Conservation (phyloP, 2,329 filamentous ascomycete genomes). For the Sporothrix brasiliensis region DNA sequence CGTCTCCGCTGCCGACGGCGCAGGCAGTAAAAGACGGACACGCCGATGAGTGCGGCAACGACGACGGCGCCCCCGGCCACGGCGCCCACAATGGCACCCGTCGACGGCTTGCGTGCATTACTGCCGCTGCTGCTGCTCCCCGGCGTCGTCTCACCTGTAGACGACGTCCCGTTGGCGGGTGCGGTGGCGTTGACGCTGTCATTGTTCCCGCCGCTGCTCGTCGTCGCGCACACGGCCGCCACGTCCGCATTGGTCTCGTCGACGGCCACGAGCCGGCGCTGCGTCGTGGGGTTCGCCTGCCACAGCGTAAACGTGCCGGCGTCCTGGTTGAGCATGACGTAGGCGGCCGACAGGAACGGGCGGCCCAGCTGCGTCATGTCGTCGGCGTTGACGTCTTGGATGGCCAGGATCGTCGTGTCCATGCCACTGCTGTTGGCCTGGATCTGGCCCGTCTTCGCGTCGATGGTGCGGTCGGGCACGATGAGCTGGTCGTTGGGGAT, state of each 20-base stretch:
- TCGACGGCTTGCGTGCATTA: not conserved
- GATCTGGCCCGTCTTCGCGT: not conserved
- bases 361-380: slow-evolving; percentile 40
- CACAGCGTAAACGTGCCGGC: slow-evolving; percentile 36
- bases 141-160: not conserved
- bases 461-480: slow-evolving; percentile 35
- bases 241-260: slow-evolving; percentile 21
- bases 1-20: not conserved
- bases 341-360: slow-evolving; percentile 42
- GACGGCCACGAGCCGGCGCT: slow-evolving; percentile 33
- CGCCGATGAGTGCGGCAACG: not conserved
- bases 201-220: slow-evolving; percentile 32
- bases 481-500: slow-evolving; percentile 43
- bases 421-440: slow-evolving; percentile 33
- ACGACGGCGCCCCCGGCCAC: not conserved
- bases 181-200: not conserved
- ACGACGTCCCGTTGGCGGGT: not conserved
- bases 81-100: not conserved
- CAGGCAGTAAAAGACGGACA: not conserved
- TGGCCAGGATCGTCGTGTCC: slow-evolving; percentile 38
- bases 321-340: slow-evolving; percentile 42
- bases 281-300: slow-evolving; percentile 31
- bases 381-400: slow-evolving; percentile 36
- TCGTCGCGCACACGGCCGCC: not conserved
- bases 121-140: not conserved